Evolutionary conservation across 441 rosid species (phyloP).

Genomic region (Populus trichocarpa): DNA sequence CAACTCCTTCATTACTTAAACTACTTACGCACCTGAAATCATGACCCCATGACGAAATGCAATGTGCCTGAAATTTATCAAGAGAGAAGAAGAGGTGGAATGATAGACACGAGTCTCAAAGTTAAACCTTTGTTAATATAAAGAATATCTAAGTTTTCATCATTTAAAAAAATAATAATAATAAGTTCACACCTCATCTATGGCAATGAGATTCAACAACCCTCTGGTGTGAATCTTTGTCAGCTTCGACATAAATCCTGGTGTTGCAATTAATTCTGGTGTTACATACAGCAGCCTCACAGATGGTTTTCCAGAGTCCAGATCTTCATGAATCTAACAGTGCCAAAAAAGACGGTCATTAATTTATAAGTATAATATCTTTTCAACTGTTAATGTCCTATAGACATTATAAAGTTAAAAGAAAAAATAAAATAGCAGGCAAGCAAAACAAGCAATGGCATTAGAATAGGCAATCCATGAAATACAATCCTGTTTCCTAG

Average conservation of each 20-base stretch:
- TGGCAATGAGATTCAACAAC: constrained; percentile 79
- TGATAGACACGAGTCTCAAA: background rate
- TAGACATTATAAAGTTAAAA: background rate
- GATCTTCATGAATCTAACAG: constrained; percentile 81
- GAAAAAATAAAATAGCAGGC: background rate
- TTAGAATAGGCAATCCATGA: background rate
- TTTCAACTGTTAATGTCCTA: background rate
- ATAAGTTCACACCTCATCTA: constrained; percentile 69
- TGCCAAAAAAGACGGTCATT: constrained; percentile 11
- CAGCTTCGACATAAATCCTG: constrained; percentile 83
- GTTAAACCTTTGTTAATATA: background rate
- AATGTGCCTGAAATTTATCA: constrained; percentile 73
- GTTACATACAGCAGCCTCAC: constrained; percentile 83
- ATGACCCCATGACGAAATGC: constrained; percentile 98
- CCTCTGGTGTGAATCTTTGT: constrained; percentile 72
- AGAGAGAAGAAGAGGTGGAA: constrained; percentile 9
- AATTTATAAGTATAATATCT: background rate
- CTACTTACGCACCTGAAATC: constrained; percentile 78
- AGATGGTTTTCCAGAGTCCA: constrained; percentile 83
- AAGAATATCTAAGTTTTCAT: background rate
- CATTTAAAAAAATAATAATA: background rate
- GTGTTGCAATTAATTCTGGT: constrained; percentile 81
- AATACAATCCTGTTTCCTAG: background rate
- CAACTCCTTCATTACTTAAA: constrained; percentile 14
- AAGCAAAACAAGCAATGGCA: background rate